A percentile compares a stretch with the other conserved stretches of the same genome.
Evolutionary conservation across 768 basidiomycete genomes (phyloP).

Genomic region (Steccherinum ochraceum): DNA sequence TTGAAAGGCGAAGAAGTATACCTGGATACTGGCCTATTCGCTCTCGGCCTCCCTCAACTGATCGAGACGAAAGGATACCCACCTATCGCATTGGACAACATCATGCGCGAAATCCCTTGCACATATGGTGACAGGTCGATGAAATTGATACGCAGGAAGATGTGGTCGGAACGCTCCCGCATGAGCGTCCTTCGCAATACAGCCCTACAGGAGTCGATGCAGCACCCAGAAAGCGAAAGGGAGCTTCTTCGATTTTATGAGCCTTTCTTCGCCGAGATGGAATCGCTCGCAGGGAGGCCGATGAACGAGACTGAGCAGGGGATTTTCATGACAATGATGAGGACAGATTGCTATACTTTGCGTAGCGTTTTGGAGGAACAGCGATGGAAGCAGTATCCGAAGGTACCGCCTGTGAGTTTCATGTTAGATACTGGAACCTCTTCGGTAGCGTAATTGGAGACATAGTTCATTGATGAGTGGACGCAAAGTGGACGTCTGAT

Average conservation of each 20-base stretch:
- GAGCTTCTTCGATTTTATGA: not conserved
- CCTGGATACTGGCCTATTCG: conserved; percentile 36
- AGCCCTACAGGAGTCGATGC: not conserved
- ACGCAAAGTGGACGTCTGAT: no score
- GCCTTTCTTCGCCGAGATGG: not conserved
- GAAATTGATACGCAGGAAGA: not conserved
- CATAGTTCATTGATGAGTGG: no score
- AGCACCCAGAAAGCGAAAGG: not conserved
- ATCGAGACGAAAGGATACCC: conserved; percentile 3
- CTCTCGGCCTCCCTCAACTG: conserved; percentile 33
- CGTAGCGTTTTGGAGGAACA: not conserved
- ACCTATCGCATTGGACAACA: not conserved
- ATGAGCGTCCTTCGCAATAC: conserved; percentile 1
- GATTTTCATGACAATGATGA: not conserved
- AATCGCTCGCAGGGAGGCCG: not conserved
- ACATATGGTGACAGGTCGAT: not conserved
- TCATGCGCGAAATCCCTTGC: not conserved
- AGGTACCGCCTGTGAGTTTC: not conserved
- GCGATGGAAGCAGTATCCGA: not conserved
- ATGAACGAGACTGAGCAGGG: not conserved
- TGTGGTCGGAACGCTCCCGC: not conserved
- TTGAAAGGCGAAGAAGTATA: conserved; percentile 33
- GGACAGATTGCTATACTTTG: not conserved
- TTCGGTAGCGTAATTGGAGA: no score
- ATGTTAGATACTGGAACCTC: not conserved